phyloP scores from a whole-genome alignment of 257 asterid species.

The Solanum pinnatisectum region DNA sequence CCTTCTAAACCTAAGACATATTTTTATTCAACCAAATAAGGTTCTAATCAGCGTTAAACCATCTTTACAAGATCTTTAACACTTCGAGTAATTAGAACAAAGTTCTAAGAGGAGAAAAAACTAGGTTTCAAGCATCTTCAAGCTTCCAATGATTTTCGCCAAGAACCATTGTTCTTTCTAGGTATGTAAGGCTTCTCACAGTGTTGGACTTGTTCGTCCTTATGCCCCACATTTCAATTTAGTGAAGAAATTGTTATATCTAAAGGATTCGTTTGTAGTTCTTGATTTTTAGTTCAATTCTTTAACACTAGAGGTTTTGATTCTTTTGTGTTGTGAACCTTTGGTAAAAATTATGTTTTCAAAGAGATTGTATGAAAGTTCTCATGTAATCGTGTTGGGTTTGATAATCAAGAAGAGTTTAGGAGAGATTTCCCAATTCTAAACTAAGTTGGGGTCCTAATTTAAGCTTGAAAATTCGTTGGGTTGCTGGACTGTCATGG shows the following conservation, averaged over 20 bases:
- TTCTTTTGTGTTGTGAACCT: background rate
- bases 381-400: background rate
- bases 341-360: too few relatives aligned
- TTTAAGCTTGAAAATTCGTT: too few relatives aligned
- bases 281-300: background rate
- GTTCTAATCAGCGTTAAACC: background rate
- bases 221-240: background rate
- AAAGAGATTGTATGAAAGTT: background rate
- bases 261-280: background rate
- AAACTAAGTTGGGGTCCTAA: background rate
- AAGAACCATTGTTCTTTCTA: background rate
- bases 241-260: background rate
- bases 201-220: too few relatives aligned
- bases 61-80: background rate
- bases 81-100: background rate
- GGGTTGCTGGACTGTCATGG: too few relatives aligned
- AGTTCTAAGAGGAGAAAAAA: background rate
- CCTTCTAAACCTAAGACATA: too few relatives aligned
- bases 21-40: background rate
- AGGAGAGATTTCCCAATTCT: background rate
- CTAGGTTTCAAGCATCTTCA: background rate
- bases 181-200: background rate
- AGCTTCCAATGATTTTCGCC: background rate
- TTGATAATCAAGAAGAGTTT: background rate
- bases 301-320: background rate